These are phyloP conservation scores for Haplosporangium sp. DNA, from an alignment of 371 early-diverging fungal species.

Conservation along the genomic window DNA sequence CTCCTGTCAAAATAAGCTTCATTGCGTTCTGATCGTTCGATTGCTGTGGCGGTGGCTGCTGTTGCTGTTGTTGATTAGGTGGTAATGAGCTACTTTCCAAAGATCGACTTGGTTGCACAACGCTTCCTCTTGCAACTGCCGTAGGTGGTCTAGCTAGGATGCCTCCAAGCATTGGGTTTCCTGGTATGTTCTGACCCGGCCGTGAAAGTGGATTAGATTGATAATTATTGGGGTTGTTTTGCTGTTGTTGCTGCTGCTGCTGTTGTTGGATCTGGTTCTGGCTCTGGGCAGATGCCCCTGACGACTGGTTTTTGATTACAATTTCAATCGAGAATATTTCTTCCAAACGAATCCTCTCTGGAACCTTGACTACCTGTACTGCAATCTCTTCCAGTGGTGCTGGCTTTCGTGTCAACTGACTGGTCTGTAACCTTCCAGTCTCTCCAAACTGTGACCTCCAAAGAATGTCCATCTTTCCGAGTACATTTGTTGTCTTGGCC, in stretches of 20 bases:
- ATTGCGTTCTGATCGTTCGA: slow-evolving; percentile 58
- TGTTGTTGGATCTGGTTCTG: slow-evolving; percentile 36
- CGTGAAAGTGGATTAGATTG: slow-evolving; percentile 19
- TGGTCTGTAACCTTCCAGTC: slow-evolving; percentile 93
- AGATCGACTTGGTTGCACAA: slow-evolving; percentile 25
- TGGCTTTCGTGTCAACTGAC: slow-evolving; percentile 88
- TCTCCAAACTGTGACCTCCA: slow-evolving; percentile 93
- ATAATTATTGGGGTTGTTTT: not conserved
- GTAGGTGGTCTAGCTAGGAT: slow-evolving; percentile 43
- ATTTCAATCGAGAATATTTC: slow-evolving; percentile 74
- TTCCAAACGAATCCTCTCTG: slow-evolving; percentile 65
- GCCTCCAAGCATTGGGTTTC: slow-evolving; percentile 17
- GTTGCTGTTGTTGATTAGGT: slow-evolving; percentile 20
- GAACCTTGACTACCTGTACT: slow-evolving; percentile 69
- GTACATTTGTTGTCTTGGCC: slow-evolving; percentile 79
- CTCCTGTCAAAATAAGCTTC: slow-evolving; percentile 74
- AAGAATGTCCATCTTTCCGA: slow-evolving; percentile 94
- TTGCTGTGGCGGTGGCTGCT: slow-evolving; percentile 14
- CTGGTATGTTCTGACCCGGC: slow-evolving; percentile 13
- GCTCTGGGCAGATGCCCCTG: slow-evolving; percentile 8
- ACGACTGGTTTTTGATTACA: slow-evolving; percentile 63
- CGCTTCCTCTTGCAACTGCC: slow-evolving; percentile 46
- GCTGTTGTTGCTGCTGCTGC: slow-evolving; percentile 15
- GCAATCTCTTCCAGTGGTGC: slow-evolving; percentile 83
- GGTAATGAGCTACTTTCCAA: slow-evolving; percentile 57